Conservation (phyloP, 1,284 basidiomycete genomes). For the Puccinia triticina region DNA sequence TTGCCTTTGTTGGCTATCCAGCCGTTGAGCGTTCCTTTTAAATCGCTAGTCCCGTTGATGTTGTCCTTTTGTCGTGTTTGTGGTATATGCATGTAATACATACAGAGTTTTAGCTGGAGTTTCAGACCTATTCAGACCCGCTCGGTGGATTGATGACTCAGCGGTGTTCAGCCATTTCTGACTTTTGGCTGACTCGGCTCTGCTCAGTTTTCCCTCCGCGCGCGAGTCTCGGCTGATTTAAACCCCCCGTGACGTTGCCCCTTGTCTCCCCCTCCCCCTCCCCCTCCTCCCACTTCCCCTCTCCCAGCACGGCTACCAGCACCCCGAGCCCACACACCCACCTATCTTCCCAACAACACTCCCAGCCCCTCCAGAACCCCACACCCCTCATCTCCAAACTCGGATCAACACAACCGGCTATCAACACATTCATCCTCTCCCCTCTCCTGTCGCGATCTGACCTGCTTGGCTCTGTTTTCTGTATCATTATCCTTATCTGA, state of each 20-base stretch:
- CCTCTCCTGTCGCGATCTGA: background rate
- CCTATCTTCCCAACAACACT: background rate
- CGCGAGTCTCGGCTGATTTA: background rate
- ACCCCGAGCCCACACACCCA: background rate
- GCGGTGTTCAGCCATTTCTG: background rate
- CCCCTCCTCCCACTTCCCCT: background rate
- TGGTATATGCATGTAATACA: no score
- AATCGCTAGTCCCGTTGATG: no score
- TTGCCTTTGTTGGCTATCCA: no score
- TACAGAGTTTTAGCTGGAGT: no score
- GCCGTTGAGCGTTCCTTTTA: no score
- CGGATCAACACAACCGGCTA: background rate
- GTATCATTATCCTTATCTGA: background rate
- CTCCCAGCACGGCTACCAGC: background rate
- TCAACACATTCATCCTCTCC: background rate
- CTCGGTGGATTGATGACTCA: no score
- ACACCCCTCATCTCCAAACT: background rate
- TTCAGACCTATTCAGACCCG: no score
- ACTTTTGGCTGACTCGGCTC: background rate
- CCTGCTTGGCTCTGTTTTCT: conserved; percentile 22
- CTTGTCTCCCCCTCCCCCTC: background rate
- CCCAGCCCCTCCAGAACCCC: background rate
- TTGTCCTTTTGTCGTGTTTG: no score
- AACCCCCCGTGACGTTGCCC: conserved; percentile 9
- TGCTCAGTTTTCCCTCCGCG: no score